phyloP scores from a whole-genome alignment of 1,284 basidiomycete genomes.

The Cystobasidium pallidum region DNA sequence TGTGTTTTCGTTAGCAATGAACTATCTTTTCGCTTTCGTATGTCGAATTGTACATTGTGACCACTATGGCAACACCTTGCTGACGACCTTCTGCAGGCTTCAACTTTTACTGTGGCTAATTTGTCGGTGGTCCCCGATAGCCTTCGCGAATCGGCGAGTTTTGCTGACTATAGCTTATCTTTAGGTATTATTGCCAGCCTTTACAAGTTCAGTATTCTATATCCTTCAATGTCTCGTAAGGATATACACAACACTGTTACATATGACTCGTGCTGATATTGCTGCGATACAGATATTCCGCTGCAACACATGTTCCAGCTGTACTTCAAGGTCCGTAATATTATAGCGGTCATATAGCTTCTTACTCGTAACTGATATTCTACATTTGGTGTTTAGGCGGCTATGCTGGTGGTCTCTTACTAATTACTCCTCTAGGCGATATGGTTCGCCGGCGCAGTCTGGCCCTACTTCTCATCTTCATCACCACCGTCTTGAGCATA shows the following conservation, averaged over 20 bases:
- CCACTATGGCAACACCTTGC: neutral
- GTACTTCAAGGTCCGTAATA: slow-evolving; percentile 61
- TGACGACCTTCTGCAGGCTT: slow-evolving; percentile 11
- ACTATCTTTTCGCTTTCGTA: slow-evolving; percentile 42
- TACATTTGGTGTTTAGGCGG: slow-evolving; percentile 53
- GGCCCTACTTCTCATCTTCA: slow-evolving; percentile 61
- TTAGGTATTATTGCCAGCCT: slow-evolving; percentile 52
- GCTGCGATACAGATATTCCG: slow-evolving; percentile 60
- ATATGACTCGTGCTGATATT: slow-evolving; percentile 58
- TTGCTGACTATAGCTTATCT: neutral
- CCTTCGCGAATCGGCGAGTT: neutral
- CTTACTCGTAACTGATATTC: neutral
- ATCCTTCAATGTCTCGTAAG: slow-evolving; percentile 37
- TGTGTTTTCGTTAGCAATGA: slow-evolving; percentile 26
- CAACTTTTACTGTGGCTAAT: slow-evolving; percentile 43
- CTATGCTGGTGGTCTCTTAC: slow-evolving; percentile 65
- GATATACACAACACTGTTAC: neutral
- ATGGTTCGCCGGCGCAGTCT: slow-evolving; percentile 65
- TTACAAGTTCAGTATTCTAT: slow-evolving; percentile 60
- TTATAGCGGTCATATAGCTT: neutral
- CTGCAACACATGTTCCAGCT: slow-evolving; percentile 65
- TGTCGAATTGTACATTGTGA: neutral
- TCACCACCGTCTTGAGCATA: slow-evolving; percentile 63
- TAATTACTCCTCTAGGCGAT: slow-evolving; percentile 70
- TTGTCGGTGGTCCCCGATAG: slow-evolving; percentile 24